These are phyloP conservation scores for Penicillium parvum DNA, from an alignment of 495 filamentous ascomycete species.

Conservation along the genomic window DNA sequence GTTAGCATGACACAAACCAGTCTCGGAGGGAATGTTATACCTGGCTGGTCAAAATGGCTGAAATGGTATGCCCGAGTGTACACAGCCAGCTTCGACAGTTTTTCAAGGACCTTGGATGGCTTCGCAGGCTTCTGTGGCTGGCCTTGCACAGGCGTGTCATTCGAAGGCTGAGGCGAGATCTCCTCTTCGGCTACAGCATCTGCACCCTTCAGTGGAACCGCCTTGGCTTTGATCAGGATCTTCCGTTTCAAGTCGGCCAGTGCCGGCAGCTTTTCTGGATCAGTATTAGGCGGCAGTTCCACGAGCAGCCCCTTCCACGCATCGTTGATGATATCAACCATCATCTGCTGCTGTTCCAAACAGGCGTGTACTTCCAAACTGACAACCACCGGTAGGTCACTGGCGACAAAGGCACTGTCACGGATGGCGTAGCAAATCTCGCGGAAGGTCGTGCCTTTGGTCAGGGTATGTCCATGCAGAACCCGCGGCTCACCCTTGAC, in stretches of 20 bases:
- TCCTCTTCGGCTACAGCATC: slow-evolving; percentile 29
- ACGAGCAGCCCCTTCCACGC: slow-evolving; percentile 70
- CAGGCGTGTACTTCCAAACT: slow-evolving; percentile 85
- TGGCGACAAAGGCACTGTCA: slow-evolving; percentile 69
- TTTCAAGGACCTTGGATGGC: slow-evolving; percentile 69
- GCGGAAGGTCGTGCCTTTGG: slow-evolving; percentile 79
- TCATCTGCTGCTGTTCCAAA: slow-evolving; percentile 73
- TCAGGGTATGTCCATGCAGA: slow-evolving; percentile 85
- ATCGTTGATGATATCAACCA: slow-evolving; percentile 84
- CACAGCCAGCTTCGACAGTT: slow-evolving; percentile 68
- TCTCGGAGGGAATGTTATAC: slow-evolving; percentile 22
- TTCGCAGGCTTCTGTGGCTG: slow-evolving; percentile 29
- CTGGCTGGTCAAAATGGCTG: slow-evolving; percentile 57
- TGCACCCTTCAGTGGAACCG: slow-evolving; percentile 37
- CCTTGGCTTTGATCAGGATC: slow-evolving; percentile 91
- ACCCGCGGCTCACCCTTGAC: slow-evolving; percentile 65
- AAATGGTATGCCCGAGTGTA: slow-evolving; percentile 83
- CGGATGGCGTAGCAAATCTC: slow-evolving; percentile 76
- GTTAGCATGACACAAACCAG: neutral
- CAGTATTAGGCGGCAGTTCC: slow-evolving; percentile 46
- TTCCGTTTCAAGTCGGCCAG: slow-evolving; percentile 64
- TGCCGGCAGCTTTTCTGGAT: slow-evolving; percentile 54
- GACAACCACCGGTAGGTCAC: slow-evolving; percentile 77
- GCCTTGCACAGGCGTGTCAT: slow-evolving; percentile 4
- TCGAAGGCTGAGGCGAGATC: slow-evolving; percentile 7